Conservation (phyloP, 257 asterid species). For the Solanum clarkiae region DNA sequence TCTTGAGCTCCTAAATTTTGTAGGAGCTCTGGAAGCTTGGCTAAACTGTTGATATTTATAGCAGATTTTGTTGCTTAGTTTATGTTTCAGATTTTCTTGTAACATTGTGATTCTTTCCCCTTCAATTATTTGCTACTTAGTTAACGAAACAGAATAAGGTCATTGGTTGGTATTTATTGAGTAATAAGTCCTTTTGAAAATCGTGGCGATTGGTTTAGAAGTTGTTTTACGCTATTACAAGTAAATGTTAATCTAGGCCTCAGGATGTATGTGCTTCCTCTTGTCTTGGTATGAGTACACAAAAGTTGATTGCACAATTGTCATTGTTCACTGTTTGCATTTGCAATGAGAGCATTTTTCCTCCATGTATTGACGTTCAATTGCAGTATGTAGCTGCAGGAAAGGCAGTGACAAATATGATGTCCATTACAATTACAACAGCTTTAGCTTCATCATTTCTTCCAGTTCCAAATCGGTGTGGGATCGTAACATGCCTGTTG, state of each 20-base stretch:
- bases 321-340: background rate
- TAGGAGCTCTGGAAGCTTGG: background rate
- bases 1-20: background rate
- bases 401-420: background rate
- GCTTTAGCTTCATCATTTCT: background rate
- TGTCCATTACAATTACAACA: background rate
- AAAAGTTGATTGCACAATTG: background rate
- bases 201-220: background rate
- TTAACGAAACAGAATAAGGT: background rate
- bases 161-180: background rate
- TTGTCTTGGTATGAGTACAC: background rate
- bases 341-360: background rate
- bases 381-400: background rate
- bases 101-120: background rate
- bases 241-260: background rate
- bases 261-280: no score
- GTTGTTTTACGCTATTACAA: background rate
- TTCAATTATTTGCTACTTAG: background rate
- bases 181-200: background rate
- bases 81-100: background rate
- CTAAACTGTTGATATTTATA: background rate
- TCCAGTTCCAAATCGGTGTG: background rate
- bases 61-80: background rate
- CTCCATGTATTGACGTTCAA: background rate
- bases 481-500: background rate